Base-by-base conservation (phyloP, 78 protist species). In the Dictyostelium firmibasis region DNA sequence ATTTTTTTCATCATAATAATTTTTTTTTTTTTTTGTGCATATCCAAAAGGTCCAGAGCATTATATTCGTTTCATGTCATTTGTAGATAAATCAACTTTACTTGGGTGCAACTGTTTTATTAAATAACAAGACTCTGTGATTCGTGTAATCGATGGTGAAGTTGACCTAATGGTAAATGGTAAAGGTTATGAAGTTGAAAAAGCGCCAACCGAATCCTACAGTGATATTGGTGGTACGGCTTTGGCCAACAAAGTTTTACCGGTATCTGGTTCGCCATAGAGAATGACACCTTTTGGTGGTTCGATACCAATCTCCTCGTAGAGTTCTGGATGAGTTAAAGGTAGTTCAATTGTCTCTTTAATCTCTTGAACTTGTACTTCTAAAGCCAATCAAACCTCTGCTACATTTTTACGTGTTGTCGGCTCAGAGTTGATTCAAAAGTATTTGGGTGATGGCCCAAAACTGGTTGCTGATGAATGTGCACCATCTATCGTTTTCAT, bases 161-260 rank as follows among this genome's bases (percentile, higher is more conserved):
- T 86, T 20, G 99, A 99, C 77, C 99, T 99, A 41, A 93, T 99
- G 97, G 99, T 99, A 64, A 92, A 76, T 81, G n/a, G n/a, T n/a
- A n/a, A n/a, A n/a, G n/a, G 99, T 99, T 10, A 99, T 99, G 99
- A 99, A 99, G 96, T 99, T 8, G 99, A 99, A 27, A 98, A 98
- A 89, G 99, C 99, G 2, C 99, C 99, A 23, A 31, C 85, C 5
- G 99, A 99, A 96, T 84, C 99, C 4, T 99, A 99, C 94, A 99
- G 99, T 8, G 99, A 99, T 91, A 97, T 99, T 11, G 99, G 99
- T 60, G 99, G 99, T 5, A 99, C 99, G 23, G 99, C 99, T 9
- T 97, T 99, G 5, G 99, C 99, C 99, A 16, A 99, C 99, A 33
- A 99, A 99, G 92, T 99, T 93, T 99, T 99, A 77, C 99, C 99